These are phyloP conservation scores for Dactylellina drechsleri DNA, from an alignment of 2,329 filamentous ascomycete genomes.

Conservation along the genomic window DNA sequence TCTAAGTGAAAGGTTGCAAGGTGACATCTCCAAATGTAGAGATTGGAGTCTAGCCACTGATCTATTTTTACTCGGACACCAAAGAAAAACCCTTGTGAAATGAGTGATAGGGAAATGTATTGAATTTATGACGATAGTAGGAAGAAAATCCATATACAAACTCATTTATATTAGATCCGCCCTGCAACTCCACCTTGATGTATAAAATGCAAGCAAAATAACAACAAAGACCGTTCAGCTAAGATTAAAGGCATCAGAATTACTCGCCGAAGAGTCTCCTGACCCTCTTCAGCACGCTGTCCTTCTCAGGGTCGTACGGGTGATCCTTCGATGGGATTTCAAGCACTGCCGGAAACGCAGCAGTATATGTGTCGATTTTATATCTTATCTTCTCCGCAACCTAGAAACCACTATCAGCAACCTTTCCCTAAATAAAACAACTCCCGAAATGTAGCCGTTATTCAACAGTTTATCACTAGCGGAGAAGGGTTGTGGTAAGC, in stretches of 20 bases:
- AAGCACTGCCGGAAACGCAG: slow-evolving; percentile 93
- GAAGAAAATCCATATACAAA: no score
- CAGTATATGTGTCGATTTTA: slow-evolving; percentile 88
- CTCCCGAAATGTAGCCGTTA: no score
- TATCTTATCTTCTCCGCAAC: slow-evolving; percentile 93
- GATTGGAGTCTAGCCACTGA: no score
- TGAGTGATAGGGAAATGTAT: no score
- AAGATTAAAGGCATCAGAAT: not conserved
- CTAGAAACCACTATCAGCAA: slow-evolving; percentile 64
- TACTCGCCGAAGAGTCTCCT: slow-evolving; percentile 69
- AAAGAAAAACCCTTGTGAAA: no score
- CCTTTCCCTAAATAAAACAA: not conserved
- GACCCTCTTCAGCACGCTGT: slow-evolving; percentile 92
- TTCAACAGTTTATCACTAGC: not conserved
- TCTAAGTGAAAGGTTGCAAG: no score
- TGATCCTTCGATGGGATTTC: slow-evolving; percentile 99
- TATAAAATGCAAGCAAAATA: not conserved
- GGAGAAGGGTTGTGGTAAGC: no score
- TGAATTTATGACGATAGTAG: no score
- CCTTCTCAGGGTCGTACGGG: slow-evolving; percentile 98
- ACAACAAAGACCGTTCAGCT: not conserved
- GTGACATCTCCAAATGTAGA: no score
- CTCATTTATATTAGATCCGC: not conserved
- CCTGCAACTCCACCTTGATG: not conserved
- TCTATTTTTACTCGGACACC: no score